Evolutionary conservation across 176 grass and related monocot genomes (phyloP).

Genomic region (Pharus latifolius): DNA sequence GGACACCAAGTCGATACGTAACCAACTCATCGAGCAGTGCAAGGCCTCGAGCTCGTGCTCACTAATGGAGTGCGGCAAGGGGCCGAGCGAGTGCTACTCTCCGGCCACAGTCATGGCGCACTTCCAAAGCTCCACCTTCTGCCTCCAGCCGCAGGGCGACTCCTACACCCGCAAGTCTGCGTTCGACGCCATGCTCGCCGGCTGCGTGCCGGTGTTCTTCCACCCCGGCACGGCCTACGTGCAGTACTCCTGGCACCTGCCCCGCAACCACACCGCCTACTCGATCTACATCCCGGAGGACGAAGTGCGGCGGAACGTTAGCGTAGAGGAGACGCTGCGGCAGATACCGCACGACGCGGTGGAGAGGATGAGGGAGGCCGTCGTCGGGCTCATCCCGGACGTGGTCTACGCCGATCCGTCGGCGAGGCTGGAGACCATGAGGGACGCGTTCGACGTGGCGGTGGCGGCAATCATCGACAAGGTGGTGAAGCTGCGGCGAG

Average conservation of each 20-base stretch:
- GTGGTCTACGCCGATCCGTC: conserved; percentile 47
- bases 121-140: conserved; percentile 74
- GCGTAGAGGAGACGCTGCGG: conserved; percentile 47
- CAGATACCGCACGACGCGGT: conserved; percentile 20
- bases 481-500: conserved; percentile 30
- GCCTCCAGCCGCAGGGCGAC: conserved; percentile 55
- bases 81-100: conserved; percentile 26
- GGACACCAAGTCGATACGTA: conserved; percentile 35
- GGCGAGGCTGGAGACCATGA: conserved; percentile 33
- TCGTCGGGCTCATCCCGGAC: conserved; percentile 43
- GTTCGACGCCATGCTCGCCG: conserved; percentile 70
- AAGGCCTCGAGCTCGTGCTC: conserved; percentile 34
- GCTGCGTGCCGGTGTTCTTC: conserved; percentile 83
- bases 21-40: conserved; percentile 51
- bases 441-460: conserved; percentile 72
- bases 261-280: conserved; percentile 40
- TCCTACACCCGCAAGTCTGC: conserved; percentile 30
- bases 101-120: conserved; percentile 34
- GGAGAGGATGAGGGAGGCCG: conserved; percentile 35
- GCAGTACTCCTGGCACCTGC: conserved; percentile 73
- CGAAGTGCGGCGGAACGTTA: conserved; percentile 36
- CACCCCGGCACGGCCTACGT: conserved; percentile 60
- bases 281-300: conserved; percentile 60
- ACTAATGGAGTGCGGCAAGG: conserved; percentile 43
- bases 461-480: conserved; percentile 36